These are phyloP conservation scores for Nitzschia sp. DNA, from an alignment of 108 stramenopile genomes.

Conservation along the genomic window DNA sequence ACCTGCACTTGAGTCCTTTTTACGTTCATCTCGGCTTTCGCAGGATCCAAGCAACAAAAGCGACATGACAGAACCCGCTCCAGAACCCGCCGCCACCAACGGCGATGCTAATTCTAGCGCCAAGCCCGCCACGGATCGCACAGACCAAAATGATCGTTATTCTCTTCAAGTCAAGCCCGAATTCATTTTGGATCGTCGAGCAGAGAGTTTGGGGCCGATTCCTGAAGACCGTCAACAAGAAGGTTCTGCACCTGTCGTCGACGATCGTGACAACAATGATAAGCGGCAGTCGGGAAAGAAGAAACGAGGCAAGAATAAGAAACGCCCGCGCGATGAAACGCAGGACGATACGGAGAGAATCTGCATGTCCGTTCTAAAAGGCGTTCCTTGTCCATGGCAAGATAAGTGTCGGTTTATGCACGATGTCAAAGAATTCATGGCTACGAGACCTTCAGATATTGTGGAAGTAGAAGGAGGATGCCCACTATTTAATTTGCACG, in stretches of 20 bases:
- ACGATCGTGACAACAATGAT: constrained; percentile 27
- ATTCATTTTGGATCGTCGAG: constrained; percentile 41
- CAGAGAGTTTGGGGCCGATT: constrained; percentile 33
- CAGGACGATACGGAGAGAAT: constrained; percentile 51
- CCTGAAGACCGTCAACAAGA: constrained; percentile 10
- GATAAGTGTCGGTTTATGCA: constrained; percentile 81
- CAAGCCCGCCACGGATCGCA: not conserved
- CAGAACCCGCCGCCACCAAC: not conserved
- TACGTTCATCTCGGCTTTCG: no score
- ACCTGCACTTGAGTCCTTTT: no score
- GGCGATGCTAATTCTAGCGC: not conserved
- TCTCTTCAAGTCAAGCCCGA: constrained; percentile 59
- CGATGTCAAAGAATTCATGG: constrained; percentile 72
- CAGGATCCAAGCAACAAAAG: not conserved
- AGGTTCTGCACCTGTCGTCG: constrained; percentile 1
- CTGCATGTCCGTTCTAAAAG: constrained; percentile 61
- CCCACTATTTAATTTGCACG: constrained; percentile 51
- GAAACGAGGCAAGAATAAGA: constrained; percentile 61
- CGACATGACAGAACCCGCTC: not conserved
- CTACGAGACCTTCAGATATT: constrained; percentile 60
- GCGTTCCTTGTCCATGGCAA: constrained; percentile 50
- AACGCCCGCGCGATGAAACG: constrained; percentile 76
- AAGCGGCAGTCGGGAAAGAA: constrained; percentile 18
- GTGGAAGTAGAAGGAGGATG: constrained; percentile 54
- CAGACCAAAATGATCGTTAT: constrained; percentile 23